Evolutionary conservation across 2,329 filamentous ascomycete genomes (phyloP).

Genomic region (Alternaria burnsii): DNA sequence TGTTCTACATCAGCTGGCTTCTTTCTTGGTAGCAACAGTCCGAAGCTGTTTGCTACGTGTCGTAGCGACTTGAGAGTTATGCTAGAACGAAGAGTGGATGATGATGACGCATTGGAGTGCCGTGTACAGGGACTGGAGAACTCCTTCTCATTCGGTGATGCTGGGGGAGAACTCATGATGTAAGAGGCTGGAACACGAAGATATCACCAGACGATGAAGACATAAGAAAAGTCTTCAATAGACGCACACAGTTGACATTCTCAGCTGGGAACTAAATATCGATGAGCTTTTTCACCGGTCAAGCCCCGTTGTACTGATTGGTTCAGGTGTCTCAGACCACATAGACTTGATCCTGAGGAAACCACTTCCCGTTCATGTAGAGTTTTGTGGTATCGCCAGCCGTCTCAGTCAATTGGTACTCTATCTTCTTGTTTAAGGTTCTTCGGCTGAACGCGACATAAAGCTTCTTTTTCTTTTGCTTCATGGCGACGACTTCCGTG

Average conservation of each 20-base stretch:
- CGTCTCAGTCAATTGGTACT: background rate
- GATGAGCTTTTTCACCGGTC: background rate
- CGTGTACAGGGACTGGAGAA: background rate
- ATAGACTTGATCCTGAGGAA: background rate
- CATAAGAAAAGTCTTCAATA: background rate
- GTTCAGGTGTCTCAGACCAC: background rate
- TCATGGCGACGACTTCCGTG: background rate
- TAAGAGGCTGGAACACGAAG: background rate
- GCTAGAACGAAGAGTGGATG: background rate
- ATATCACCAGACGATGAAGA: background rate
- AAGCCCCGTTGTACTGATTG: background rate
- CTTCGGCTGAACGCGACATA: background rate
- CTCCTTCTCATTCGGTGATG: background rate
- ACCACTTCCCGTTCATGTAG: background rate
- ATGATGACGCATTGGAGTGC: background rate
- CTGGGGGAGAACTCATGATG: background rate
- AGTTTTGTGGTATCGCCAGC: background rate
- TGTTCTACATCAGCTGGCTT: background rate
- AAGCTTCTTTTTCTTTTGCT: background rate
- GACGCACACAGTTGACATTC: background rate
- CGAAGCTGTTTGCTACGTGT: background rate
- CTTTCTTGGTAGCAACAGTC: background rate
- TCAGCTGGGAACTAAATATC: background rate
- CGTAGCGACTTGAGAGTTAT: background rate
- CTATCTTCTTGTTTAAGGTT: accelerated